These are phyloP conservation scores for Albophoma yamanashiensis DNA, from an alignment of 2,329 filamentous ascomycete genomes.

Conservation along the genomic window DNA sequence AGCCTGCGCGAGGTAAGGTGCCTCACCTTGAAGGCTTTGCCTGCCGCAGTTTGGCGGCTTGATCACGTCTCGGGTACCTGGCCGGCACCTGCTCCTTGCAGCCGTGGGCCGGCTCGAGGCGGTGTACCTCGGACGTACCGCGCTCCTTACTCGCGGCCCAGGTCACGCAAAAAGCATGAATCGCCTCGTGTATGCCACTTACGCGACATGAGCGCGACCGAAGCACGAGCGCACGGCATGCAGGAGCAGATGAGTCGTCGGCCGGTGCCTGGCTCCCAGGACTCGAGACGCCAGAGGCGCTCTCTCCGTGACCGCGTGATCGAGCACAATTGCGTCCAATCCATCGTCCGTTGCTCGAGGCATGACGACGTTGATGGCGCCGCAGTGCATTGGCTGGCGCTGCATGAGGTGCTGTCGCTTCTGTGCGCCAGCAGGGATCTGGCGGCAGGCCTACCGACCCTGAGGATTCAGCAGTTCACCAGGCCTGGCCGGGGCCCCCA, in stretches of 20 bases:
- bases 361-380: background rate
- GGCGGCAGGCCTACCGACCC: constrained; percentile 6
- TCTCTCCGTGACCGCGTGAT: background rate
- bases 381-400: background rate
- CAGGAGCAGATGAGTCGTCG: background rate
- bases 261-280: background rate
- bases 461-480: constrained; percentile 2
- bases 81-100: background rate
- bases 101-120: background rate
- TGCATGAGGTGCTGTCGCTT: background rate
- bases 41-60: background rate
- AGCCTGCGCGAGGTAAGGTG: background rate
- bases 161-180: constrained; percentile 5
- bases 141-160: background rate
- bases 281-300: background rate
- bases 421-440: constrained; percentile 5
- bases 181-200: constrained; percentile 5
- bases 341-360: background rate
- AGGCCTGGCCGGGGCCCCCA: background rate
- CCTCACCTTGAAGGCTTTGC: background rate
- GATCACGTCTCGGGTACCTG: background rate
- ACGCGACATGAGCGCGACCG: constrained; percentile 1
- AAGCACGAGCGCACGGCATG: background rate
- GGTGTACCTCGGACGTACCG: background rate
- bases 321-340: background rate